Percentiles rank a stretch among this genome's conserved stretches.
Conservation (phyloP, 1,139 yeast species). For the Debaryomyces sp. region DNA sequence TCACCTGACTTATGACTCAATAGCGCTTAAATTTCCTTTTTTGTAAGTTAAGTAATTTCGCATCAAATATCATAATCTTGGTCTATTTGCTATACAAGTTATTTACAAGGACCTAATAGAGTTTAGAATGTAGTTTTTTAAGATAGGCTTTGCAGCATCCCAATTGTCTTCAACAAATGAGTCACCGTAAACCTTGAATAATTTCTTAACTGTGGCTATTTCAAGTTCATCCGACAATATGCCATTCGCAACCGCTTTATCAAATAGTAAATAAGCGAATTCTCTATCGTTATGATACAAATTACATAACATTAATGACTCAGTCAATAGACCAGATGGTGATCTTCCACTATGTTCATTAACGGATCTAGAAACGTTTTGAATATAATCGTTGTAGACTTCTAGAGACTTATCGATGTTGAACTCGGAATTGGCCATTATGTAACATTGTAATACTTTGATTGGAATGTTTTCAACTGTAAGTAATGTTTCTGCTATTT, state of each 20-base stretch:
- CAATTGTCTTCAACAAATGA: conserved; percentile 39
- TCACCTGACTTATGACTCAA: conserved; percentile 6
- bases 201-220: conserved; percentile 41
- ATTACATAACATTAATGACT: conserved; percentile 52
- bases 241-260: conserved; percentile 52
- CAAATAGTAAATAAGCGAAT: conserved; percentile 62
- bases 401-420: conserved; percentile 49
- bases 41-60: not conserved
- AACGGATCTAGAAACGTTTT: conserved; percentile 35
- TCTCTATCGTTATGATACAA: conserved; percentile 58
- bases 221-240: conserved; percentile 48
- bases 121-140: conserved; percentile 9
- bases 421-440: conserved; percentile 51
- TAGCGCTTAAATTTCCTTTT: conserved; percentile 9
- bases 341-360: conserved; percentile 40
- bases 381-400: conserved; percentile 55
- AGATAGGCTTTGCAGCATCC: conserved; percentile 29
- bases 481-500: conserved; percentile 50
- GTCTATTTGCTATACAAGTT: not conserved
- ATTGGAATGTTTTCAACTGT: conserved; percentile 38
- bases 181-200: conserved; percentile 62
- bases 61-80: not conserved
- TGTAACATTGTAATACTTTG: conserved; percentile 43
- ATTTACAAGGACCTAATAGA: conserved; percentile 8
- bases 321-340: conserved; percentile 52